Percentiles rank a stretch among this genome's conserved stretches.
phyloP scores from a whole-genome alignment of 192 early-diverging fungal genomes.

The Coemansia sp. region DNA sequence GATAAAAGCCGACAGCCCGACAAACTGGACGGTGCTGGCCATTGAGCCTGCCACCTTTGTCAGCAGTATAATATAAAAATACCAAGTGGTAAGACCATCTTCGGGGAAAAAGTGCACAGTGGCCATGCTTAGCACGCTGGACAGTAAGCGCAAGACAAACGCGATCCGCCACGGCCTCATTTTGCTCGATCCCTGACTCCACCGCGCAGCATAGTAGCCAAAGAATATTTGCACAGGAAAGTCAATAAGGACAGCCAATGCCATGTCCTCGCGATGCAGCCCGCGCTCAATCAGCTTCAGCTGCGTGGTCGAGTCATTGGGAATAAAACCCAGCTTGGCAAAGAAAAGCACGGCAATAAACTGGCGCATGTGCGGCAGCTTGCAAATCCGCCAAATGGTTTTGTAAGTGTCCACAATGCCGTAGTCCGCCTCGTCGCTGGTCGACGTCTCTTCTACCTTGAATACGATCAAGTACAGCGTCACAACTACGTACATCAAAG shows the following conservation, averaged over 20 bases:
- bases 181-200: slow-evolving; percentile 83
- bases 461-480: slow-evolving; percentile 78
- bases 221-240: slow-evolving; percentile 96
- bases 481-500: slow-evolving; percentile 79
- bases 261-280: slow-evolving; percentile 91
- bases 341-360: slow-evolving; percentile 78
- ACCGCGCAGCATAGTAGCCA: slow-evolving; percentile 95
- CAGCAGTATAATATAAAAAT: slow-evolving; percentile 75
- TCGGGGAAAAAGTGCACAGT: slow-evolving; percentile 76
- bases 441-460: slow-evolving; percentile 57
- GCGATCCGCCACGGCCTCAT: slow-evolving; percentile 89
- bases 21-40: slow-evolving; percentile 91
- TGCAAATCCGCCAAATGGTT: slow-evolving; percentile 87
- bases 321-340: slow-evolving; percentile 91
- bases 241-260: slow-evolving; percentile 86
- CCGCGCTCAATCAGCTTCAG: slow-evolving; percentile 94
- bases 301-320: slow-evolving; percentile 91
- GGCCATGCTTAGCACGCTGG: slow-evolving; percentile 76
- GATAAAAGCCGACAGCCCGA: slow-evolving; percentile 91
- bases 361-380: slow-evolving; percentile 78
- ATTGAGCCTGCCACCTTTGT: slow-evolving; percentile 81
- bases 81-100: slow-evolving; percentile 57
- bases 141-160: slow-evolving; percentile 79
- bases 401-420: slow-evolving; percentile 70
- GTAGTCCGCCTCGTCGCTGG: slow-evolving; percentile 53